These are phyloP conservation scores for Tolypocladium guangdongense DNA, from an alignment of 2,329 filamentous ascomycete genomes.

Conservation along the genomic window DNA sequence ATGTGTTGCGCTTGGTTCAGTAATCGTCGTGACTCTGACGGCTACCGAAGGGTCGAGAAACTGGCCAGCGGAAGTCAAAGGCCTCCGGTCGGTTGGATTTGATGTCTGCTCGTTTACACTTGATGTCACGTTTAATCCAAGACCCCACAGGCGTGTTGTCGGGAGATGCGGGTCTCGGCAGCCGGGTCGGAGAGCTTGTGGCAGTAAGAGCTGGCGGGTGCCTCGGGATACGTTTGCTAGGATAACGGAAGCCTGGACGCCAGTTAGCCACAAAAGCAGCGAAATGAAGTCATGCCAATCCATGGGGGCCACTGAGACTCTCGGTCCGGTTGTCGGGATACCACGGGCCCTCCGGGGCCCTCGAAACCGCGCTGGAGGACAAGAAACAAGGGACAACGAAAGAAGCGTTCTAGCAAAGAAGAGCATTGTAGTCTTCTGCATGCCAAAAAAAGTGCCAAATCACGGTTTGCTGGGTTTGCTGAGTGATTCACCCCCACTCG, in stretches of 20 bases:
- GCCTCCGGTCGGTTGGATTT: too few species aligned
- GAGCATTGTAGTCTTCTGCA: background rate
- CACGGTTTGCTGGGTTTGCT: background rate
- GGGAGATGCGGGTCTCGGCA: background rate
- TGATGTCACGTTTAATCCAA: background rate
- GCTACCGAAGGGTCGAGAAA: too few species aligned
- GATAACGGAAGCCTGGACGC: background rate
- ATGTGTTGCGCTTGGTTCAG: background rate
- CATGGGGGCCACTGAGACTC: background rate
- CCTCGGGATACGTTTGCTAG: background rate
- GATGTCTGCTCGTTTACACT: background rate
- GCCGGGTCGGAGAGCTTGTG: background rate
- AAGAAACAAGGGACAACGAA: background rate
- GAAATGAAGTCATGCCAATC: background rate
- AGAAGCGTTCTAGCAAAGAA: background rate
- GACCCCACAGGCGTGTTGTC: background rate
- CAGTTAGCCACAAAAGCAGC: background rate
- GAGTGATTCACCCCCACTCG: slow-evolving; percentile 1
- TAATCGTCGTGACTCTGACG: background rate
- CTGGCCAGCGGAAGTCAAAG: too few species aligned
- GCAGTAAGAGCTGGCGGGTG: background rate
- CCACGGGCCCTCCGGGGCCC: background rate
- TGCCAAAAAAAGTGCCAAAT: background rate
- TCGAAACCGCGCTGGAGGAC: background rate
- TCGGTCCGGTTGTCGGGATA: background rate